Percentiles rank a stretch among this genome's conserved stretches.
phyloP scores from a whole-genome alignment of 1,139 yeast species.

The Suhomyces wounanorum region DNA sequence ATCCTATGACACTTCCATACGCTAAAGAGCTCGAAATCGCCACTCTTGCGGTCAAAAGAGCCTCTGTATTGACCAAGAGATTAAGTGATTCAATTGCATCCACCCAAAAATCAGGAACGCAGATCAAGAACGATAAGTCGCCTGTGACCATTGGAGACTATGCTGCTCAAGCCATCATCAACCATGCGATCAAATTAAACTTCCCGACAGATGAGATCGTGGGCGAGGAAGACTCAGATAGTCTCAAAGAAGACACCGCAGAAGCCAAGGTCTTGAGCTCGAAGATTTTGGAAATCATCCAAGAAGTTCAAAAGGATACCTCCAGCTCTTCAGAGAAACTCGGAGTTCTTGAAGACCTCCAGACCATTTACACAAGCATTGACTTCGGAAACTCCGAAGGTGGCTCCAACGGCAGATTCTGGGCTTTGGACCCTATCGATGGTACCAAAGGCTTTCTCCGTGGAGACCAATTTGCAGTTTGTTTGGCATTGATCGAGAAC shows the following conservation, averaged over 20 bases:
- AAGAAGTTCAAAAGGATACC: conserved; percentile 43
- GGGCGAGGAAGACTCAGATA: conserved; percentile 89
- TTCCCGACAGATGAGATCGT: conserved; percentile 87
- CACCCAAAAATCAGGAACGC: conserved; percentile 58
- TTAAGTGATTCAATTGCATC: conserved; percentile 69
- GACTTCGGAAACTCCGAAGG: conserved; percentile 81
- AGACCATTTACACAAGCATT: conserved; percentile 62
- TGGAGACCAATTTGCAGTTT: conserved; percentile 96
- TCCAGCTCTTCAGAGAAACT: conserved; percentile 27
- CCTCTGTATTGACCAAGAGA: conserved; percentile 72
- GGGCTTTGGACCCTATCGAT: conserved; percentile 98
- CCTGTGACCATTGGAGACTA: conserved; percentile 98
- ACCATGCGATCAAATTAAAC: conserved; percentile 73
- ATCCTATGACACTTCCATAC: conserved; percentile 30
- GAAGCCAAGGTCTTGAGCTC: conserved; percentile 35
- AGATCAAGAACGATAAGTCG: conserved; percentile 83
- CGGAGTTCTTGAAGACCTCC: conserved; percentile 47
- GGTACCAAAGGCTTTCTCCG: conserved; percentile 97
- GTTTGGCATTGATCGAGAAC: conserved; percentile 84
- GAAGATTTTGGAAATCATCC: conserved; percentile 52
- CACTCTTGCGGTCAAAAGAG: conserved; percentile 86
- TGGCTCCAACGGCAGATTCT: conserved; percentile 76
- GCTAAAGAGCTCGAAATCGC: conserved; percentile 72
- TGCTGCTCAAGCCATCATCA: conserved; percentile 92
- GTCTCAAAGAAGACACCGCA: conserved; percentile 51